Percentiles rank a stretch among this genome's conserved stretches.
phyloP scores from a whole-genome alignment of 495 filamentous ascomycete species.

The Pyronema omphalodes region DNA sequence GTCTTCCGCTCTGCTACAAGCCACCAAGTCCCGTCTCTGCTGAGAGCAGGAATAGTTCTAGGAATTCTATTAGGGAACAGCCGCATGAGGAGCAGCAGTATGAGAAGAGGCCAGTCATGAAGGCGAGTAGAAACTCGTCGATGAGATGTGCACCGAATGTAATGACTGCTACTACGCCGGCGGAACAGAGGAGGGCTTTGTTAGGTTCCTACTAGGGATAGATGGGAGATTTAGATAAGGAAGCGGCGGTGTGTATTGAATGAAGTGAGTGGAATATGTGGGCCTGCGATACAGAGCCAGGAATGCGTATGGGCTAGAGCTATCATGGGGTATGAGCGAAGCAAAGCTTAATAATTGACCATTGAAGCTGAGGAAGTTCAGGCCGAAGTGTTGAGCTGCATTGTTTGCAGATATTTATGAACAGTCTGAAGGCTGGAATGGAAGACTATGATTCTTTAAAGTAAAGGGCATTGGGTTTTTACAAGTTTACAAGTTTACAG shows the following conservation, averaged over 20 bases:
- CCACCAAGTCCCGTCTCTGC: neutral
- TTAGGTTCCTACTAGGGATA: neutral
- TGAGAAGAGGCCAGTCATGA: neutral
- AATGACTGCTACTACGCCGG: neutral
- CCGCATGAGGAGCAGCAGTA: neutral
- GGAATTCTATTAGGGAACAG: neutral
- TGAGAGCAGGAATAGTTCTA: neutral
- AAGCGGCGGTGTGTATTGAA: too few species aligned
- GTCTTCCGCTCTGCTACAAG: neutral
- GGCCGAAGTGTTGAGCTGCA: too few species aligned
- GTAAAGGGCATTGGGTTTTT: neutral
- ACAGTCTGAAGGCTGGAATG: too few species aligned
- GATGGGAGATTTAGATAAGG: neutral
- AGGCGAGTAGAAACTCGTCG: neutral
- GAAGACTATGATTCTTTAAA: neutral
- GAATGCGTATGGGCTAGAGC: too few species aligned
- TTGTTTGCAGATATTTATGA: too few species aligned
- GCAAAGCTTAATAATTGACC: too few species aligned
- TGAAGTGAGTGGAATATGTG: too few species aligned
- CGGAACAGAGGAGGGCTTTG: slow-evolving; percentile 1
- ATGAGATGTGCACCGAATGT: neutral
- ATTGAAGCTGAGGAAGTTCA: too few species aligned
- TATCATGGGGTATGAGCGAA: too few species aligned
- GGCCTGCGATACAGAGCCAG: too few species aligned
- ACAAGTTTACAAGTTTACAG: neutral